These are phyloP conservation scores for Aspergillus sclerotiicarbonarius DNA, from an alignment of 495 filamentous ascomycete species.

Conservation along the genomic window DNA sequence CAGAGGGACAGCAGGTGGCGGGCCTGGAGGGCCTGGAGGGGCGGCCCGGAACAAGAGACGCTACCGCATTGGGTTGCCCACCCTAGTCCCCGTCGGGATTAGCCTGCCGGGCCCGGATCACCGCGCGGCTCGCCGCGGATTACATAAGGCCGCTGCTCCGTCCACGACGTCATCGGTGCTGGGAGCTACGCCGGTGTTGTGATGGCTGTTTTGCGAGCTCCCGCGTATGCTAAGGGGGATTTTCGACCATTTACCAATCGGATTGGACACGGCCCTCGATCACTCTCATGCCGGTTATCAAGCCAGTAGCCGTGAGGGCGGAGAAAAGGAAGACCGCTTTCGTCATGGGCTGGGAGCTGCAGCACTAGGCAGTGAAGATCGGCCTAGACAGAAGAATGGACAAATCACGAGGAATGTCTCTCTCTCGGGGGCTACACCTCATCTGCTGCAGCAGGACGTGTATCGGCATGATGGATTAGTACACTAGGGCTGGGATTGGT, in stretches of 20 bases:
- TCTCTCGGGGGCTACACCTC: constrained; percentile 1
- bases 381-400: background rate
- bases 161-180: constrained; percentile 13
- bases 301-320: background rate
- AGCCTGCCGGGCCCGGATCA: constrained; percentile 7
- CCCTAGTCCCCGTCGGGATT: constrained; percentile 11
- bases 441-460: background rate
- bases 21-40: constrained; percentile 12
- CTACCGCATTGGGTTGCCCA: constrained; percentile 3
- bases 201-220: background rate
- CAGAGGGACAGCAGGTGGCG: background rate
- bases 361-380: background rate
- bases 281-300: too few species aligned
- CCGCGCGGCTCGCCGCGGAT: background rate
- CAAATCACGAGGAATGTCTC: background rate
- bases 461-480: constrained; percentile 10
- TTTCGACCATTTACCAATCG: background rate
- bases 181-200: background rate
- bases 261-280: background rate
- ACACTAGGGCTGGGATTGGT: constrained; percentile 11
- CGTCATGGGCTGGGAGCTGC: constrained; percentile 6
- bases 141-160: constrained; percentile 1
- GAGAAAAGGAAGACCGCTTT: constrained; percentile 6
- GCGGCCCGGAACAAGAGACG: background rate
- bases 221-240: background rate